A percentile compares a stretch with the other conserved stretches of the same genome.
These are phyloP conservation scores for Poa annua DNA, from an alignment of 176 grass and related monocot genomes.

Conservation along the genomic window DNA sequence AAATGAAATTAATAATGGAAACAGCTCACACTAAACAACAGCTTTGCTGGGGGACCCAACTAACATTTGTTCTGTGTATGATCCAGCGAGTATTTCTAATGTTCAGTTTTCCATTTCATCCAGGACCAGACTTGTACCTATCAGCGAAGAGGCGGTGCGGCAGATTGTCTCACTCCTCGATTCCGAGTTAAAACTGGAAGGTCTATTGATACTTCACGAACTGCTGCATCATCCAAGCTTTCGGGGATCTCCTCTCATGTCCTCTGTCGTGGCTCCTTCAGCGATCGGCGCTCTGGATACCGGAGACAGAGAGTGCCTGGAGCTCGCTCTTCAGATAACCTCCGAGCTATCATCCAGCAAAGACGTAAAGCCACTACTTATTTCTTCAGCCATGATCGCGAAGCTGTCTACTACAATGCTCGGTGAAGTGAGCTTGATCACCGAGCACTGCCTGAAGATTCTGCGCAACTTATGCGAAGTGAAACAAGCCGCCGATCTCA, in stretches of 20 bases:
- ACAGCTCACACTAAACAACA: neutral
- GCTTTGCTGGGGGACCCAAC: neutral
- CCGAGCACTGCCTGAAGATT: constrained; percentile 62
- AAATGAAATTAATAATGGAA: neutral
- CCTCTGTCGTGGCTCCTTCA: constrained; percentile 52
- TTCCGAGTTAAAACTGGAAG: constrained; percentile 58
- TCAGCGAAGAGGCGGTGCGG: constrained; percentile 55
- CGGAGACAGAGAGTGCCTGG: constrained; percentile 55
- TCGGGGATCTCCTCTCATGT: constrained; percentile 49
- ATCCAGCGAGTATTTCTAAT: constrained; percentile 7
- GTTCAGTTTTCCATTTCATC: constrained; percentile 9
- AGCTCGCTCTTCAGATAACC: constrained; percentile 65
- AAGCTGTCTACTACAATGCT: constrained; percentile 54
- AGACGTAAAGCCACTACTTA: constrained; percentile 51
- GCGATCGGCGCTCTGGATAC: constrained; percentile 52
- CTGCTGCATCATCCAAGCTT: constrained; percentile 50
- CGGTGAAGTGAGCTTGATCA: constrained; percentile 44
- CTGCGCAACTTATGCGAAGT: constrained; percentile 56
- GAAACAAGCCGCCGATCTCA: constrained; percentile 52
- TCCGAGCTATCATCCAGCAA: constrained; percentile 53
- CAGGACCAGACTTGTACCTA: constrained; percentile 55
- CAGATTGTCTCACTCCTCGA: constrained; percentile 62
- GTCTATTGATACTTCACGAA: constrained; percentile 61
- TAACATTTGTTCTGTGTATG: neutral
- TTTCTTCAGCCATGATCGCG: constrained; percentile 61